A percentile compares a stretch with the other conserved stretches of the same genome.
Evolutionary conservation across 2,329 filamentous ascomycete species (phyloP).

Genomic region (Penicillium palitans): DNA sequence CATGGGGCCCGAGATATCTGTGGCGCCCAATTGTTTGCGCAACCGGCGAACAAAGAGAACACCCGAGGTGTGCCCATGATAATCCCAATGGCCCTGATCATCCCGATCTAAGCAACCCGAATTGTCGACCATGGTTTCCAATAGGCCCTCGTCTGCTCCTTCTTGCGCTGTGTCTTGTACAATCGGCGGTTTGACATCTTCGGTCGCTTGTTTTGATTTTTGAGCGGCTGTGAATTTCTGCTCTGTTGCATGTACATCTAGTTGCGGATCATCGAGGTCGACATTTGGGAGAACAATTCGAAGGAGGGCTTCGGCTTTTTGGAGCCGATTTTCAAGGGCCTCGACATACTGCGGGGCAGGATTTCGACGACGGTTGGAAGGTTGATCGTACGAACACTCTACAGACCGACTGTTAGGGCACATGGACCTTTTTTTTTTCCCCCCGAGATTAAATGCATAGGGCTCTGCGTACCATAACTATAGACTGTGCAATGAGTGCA

Average conservation of each 20-base stretch:
- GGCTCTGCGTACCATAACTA: constrained; percentile 74
- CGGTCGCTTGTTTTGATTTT: constrained; percentile 32
- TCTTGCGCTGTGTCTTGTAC: constrained; percentile 33
- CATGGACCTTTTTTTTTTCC: not conserved
- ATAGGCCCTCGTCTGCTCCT: constrained; percentile 65
- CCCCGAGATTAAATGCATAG: not conserved
- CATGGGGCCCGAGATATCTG: constrained; percentile 58
- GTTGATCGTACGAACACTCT: constrained; percentile 97
- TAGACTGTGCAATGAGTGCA: constrained; percentile 98
- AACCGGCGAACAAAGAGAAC: constrained; percentile 84
- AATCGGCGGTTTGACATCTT: constrained; percentile 21
- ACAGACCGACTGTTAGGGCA: constrained; percentile 18
- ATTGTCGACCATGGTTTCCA: constrained; percentile 93
- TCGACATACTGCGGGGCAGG: constrained; percentile 92
- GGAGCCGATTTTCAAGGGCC: constrained; percentile 77
- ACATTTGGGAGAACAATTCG: constrained; percentile 79
- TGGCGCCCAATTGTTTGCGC: constrained; percentile 77
- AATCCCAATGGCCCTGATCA: constrained; percentile 90
- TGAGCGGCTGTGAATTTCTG: constrained; percentile 55
- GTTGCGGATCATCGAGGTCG: constrained; percentile 78
- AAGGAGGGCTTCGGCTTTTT: constrained; percentile 78
- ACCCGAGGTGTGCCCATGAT: constrained; percentile 89
- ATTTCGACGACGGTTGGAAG: constrained; percentile 86
- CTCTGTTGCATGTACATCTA: constrained; percentile 75
- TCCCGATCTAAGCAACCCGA: constrained; percentile 89